Conservation (phyloP, 108 stramenopile species). For the Cyclotella baltica region DNA sequence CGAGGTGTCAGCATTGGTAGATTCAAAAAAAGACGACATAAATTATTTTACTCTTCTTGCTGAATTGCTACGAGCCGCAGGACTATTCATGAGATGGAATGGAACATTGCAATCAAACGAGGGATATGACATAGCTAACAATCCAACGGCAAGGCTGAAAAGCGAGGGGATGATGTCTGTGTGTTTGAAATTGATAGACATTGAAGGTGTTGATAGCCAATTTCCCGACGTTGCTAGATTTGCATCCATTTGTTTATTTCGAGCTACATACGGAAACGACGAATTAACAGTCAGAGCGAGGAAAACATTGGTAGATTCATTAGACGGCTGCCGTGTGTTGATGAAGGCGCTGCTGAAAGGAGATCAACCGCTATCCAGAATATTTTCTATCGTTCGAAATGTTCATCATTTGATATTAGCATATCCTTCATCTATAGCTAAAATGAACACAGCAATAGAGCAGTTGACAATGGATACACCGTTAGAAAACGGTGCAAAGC, state of each 20-base stretch:
- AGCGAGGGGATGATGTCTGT: slow-evolving; percentile 35
- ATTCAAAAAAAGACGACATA: not conserved
- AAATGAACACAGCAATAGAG: slow-evolving; percentile 47
- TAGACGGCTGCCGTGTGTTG: slow-evolving; percentile 45
- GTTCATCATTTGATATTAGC: slow-evolving; percentile 67
- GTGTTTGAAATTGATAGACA: slow-evolving; percentile 31
- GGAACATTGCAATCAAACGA: slow-evolving; percentile 27
- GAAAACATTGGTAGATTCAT: slow-evolving; percentile 50
- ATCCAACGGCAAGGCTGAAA: slow-evolving; percentile 39
- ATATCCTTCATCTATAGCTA: slow-evolving; percentile 48
- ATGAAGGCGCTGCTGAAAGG: slow-evolving; percentile 43
- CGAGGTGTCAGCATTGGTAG: not conserved
- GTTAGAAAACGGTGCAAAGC: slow-evolving; percentile 13
- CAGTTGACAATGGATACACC: slow-evolving; percentile 1
- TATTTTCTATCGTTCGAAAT: slow-evolving; percentile 64
- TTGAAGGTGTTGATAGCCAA: slow-evolving; percentile 1
- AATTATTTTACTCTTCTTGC: slow-evolving; percentile 19
- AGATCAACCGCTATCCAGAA: slow-evolving; percentile 42
- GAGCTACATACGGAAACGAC: slow-evolving; percentile 69
- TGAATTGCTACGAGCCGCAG: slow-evolving; percentile 35
- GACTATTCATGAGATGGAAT: slow-evolving; percentile 47
- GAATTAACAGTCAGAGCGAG: slow-evolving; percentile 30
- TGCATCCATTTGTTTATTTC: slow-evolving; percentile 71
- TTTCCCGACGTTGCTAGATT: slow-evolving; percentile 56
- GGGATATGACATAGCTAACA: slow-evolving; percentile 42